phyloP scores from a whole-genome alignment of 2,329 filamentous ascomycete genomes.

The Cadophora sp. region DNA sequence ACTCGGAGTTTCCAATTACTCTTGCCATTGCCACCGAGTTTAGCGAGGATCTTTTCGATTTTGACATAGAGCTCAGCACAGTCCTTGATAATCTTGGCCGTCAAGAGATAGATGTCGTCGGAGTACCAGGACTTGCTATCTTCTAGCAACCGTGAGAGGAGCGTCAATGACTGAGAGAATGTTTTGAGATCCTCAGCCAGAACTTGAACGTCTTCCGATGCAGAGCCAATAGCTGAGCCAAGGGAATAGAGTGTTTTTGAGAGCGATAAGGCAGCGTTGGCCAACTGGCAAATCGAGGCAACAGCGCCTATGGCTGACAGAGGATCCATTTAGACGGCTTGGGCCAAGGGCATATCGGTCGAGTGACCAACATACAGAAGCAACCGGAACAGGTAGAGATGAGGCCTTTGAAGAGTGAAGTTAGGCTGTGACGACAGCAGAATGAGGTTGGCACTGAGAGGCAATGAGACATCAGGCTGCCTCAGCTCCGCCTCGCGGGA shows the following conservation, averaged over 20 bases:
- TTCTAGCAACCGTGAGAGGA: constrained; percentile 32
- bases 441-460: not conserved
- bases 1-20: constrained; percentile 33
- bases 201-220: constrained; percentile 34
- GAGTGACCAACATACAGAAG: not conserved
- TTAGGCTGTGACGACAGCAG: not conserved
- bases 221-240: constrained; percentile 30
- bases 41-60: constrained; percentile 34
- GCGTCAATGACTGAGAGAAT: constrained; percentile 33
- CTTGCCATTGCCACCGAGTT: constrained; percentile 33
- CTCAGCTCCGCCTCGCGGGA: constrained; percentile 7
- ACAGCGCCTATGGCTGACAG: constrained; percentile 32
- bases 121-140: constrained; percentile 35
- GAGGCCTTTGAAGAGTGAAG: not conserved
- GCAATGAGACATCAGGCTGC: not conserved
- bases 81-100: constrained; percentile 37
- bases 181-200: constrained; percentile 33
- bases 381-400: not conserved
- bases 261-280: constrained; percentile 32
- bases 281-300: constrained; percentile 33
- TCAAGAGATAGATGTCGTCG: constrained; percentile 37
- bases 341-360: not conserved
- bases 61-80: constrained; percentile 35
- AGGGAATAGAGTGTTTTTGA: constrained; percentile 36
- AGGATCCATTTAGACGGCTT: constrained; percentile 29